These are phyloP conservation scores for Aspergillus eucalypticola DNA, from an alignment of 2,329 filamentous ascomycete genomes.

Conservation along the genomic window DNA sequence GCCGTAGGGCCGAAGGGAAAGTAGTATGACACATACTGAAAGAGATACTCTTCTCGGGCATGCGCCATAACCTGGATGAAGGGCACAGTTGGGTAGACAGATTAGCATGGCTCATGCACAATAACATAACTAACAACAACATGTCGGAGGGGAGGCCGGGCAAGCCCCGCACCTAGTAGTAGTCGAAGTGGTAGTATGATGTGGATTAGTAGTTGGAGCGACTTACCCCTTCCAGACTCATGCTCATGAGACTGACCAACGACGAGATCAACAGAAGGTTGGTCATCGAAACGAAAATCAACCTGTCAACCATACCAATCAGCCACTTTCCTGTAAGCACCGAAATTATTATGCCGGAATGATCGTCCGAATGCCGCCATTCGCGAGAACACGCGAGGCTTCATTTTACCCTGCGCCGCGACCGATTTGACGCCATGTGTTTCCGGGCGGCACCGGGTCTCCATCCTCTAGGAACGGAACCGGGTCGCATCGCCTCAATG, in stretches of 20 bases:
- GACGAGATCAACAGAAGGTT: slow-evolving; percentile 63
- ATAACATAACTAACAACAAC: too few species aligned
- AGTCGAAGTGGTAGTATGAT: too few species aligned
- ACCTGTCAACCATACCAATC: slow-evolving; percentile 36
- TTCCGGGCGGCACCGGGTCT: neutral
- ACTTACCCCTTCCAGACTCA: slow-evolving; percentile 57
- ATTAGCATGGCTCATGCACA: slow-evolving; percentile 14
- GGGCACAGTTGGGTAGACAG: neutral
- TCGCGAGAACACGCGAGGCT: slow-evolving; percentile 13
- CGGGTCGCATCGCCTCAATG: neutral
- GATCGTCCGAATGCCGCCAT: slow-evolving; percentile 10
- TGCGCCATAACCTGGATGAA: slow-evolving; percentile 57
- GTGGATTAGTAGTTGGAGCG: neutral
- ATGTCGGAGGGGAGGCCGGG: neutral
- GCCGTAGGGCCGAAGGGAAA: neutral
- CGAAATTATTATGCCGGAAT: neutral
- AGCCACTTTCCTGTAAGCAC: slow-evolving; percentile 4
- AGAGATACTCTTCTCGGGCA: slow-evolving; percentile 63
- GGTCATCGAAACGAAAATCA: slow-evolving; percentile 62
- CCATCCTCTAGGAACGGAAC: neutral
- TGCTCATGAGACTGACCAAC: slow-evolving; percentile 59
- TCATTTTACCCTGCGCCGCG: slow-evolving; percentile 2
- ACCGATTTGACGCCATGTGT: slow-evolving; percentile 1
- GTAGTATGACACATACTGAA: slow-evolving; percentile 48
- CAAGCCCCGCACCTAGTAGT: neutral